Percentiles rank a stretch among this genome's conserved stretches.
These are phyloP conservation scores for Plasmodium falciparum DNA, from an alignment of 169 alveolate genomes.

Conservation along the genomic window DNA sequence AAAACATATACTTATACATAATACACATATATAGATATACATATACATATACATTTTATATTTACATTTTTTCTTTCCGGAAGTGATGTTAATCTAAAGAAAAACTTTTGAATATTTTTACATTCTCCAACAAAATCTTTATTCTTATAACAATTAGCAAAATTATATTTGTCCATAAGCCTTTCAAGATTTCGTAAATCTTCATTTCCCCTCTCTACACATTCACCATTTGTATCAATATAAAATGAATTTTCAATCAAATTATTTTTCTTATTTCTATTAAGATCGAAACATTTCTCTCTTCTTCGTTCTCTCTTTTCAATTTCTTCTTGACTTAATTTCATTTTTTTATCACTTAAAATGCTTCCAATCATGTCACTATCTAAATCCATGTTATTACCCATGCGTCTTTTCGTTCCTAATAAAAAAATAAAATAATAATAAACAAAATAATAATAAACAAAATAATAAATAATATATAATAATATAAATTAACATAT, in stretches of 20 bases:
- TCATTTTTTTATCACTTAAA: conserved; percentile 37
- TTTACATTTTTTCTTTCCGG: conserved; percentile 87
- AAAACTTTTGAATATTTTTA: conserved; percentile 85
- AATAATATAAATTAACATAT: too few relatives aligned
- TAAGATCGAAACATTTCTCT: conserved; percentile 24
- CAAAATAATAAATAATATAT: too few relatives aligned
- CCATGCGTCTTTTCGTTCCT: conserved; percentile 24
- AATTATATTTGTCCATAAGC: conserved; percentile 51
- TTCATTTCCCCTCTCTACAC: conserved; percentile 19
- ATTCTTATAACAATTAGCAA: conserved; percentile 50
- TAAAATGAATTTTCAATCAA: conserved; percentile 6
- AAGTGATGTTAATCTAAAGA: conserved; percentile 86
- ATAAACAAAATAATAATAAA: background rate
- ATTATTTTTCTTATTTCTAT: conserved; percentile 21
- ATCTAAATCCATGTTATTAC: conserved; percentile 7
- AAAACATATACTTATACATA: background rate
- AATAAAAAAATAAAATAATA: background rate
- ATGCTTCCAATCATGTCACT: conserved; percentile 15
- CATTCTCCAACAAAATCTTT: conserved; percentile 85
- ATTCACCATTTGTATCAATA: conserved; percentile 5
- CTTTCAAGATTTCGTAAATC: conserved; percentile 31
- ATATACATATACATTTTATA: background rate
- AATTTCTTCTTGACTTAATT: conserved; percentile 47
- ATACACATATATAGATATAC: too few relatives aligned
- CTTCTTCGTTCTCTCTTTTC: conserved; percentile 48